A percentile compares a stretch with the other conserved stretches of the same genome.
These are phyloP conservation scores for Chenopodium suecicum DNA, from an alignment of 148 eudicot species.

Conservation along the genomic window DNA sequence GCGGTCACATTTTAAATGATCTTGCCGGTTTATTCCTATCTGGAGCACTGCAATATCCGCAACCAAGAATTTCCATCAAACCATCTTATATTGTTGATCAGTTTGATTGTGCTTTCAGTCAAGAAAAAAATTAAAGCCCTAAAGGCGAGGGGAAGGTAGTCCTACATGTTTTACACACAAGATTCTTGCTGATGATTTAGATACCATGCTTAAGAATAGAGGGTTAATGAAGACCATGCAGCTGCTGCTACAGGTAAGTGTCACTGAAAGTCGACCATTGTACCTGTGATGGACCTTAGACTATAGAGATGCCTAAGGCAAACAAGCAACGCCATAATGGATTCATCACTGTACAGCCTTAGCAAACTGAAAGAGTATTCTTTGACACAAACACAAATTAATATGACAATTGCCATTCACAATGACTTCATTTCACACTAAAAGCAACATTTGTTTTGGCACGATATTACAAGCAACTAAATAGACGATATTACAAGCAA, in stretches of 20 bases:
- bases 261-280: not conserved
- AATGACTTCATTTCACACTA: not conserved
- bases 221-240: not conserved
- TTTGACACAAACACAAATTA: not conserved
- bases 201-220: not conserved
- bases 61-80: not conserved
- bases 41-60: no score
- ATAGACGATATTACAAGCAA: not conserved
- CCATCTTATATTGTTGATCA: not conserved
- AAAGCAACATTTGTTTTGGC: not conserved
- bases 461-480: not conserved
- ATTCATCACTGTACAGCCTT: not conserved
- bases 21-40: not conserved
- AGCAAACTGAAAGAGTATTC: not conserved
- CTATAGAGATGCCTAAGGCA: not conserved
- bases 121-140: not conserved
- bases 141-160: not conserved
- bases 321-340: not conserved
- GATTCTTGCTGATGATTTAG: not conserved
- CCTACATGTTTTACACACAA: not conserved
- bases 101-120: not conserved
- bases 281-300: not conserved
- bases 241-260: not conserved
- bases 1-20: not conserved
- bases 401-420: not conserved